These are phyloP conservation scores for Protomyces inundatus DNA, from an alignment of 1,139 yeast genomes.

Conservation along the genomic window DNA sequence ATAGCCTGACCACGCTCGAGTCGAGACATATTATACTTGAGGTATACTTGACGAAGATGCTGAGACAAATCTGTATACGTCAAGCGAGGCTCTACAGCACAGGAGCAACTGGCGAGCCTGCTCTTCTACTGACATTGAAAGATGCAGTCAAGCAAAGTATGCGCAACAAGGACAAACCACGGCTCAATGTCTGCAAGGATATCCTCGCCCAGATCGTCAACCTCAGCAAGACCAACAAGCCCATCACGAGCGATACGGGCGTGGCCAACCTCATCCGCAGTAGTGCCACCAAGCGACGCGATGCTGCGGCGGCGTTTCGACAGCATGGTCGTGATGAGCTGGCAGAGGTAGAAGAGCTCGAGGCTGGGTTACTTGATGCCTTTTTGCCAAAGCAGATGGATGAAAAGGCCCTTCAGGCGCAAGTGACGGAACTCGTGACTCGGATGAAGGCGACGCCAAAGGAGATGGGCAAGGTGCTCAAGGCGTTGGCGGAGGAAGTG, in stretches of 20 bases:
- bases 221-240: constrained; percentile 23
- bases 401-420: constrained; percentile 11
- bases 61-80: no score
- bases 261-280: constrained; percentile 15
- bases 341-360: constrained; percentile 25
- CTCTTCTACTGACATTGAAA: constrained; percentile 10
- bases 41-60: no score
- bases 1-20: no score
- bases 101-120: constrained; percentile 3
- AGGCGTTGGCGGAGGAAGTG: constrained; percentile 7
- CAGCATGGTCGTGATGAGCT: constrained; percentile 21
- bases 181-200: constrained; percentile 17
- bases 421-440: constrained; percentile 8
- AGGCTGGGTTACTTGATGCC: constrained; percentile 4
- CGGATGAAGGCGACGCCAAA: constrained; percentile 14
- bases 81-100: constrained; percentile 1
- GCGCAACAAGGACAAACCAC: constrained; percentile 19
- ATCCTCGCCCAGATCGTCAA: constrained; percentile 21
- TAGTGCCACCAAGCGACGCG: constrained; percentile 18
- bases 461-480: constrained; percentile 22
- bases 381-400: constrained; percentile 23
- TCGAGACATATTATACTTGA: no score
- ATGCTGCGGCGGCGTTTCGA: constrained; percentile 22
- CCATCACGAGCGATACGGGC: constrained; percentile 14
- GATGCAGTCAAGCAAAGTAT: constrained; percentile 21